Conservation (phyloP, 768 basidiomycete genomes). For the Clitopilus hobsonii region DNA sequence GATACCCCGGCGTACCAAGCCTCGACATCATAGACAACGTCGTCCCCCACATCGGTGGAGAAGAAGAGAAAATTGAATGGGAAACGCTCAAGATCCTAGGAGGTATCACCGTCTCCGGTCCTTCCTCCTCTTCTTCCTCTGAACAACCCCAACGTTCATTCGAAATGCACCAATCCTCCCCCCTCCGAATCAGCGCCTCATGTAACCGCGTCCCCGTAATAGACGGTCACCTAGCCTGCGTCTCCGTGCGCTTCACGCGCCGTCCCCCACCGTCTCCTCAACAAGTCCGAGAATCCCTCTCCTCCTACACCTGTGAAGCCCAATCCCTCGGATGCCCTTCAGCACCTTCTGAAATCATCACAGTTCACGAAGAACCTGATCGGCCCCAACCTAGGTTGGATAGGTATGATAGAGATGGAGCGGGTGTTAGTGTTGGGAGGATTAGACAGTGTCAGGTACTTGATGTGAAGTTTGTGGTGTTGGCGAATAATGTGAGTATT, state of each 20-base stretch:
- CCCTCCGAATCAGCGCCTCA: constrained; percentile 85
- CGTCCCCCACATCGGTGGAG: constrained; percentile 89
- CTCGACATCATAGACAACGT: constrained; percentile 96
- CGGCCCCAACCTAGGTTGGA: constrained; percentile 94
- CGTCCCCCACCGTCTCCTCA: constrained; percentile 83
- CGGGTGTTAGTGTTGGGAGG: constrained; percentile 87
- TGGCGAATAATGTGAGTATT: constrained; percentile 91
- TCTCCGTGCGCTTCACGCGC: constrained; percentile 77
- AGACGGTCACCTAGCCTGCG: constrained; percentile 91
- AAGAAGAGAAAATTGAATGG: constrained; percentile 99
- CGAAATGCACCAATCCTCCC: constrained; percentile 78
- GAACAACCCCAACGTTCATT: constrained; percentile 32
- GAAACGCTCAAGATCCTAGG: constrained; percentile 97
- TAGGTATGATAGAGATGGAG: constrained; percentile 84
- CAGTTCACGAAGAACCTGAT: constrained; percentile 90
- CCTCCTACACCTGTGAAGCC: constrained; percentile 69
- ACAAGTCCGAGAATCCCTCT: constrained; percentile 80
- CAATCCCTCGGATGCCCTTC: constrained; percentile 76
- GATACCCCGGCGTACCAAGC: constrained; percentile 91
- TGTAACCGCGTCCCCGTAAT: constrained; percentile 96
- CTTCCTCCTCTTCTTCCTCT: constrained; percentile 46
- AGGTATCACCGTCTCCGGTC: constrained; percentile 52
- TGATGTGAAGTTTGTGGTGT: constrained; percentile 92
- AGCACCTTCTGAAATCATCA: constrained; percentile 79
- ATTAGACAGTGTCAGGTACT: constrained; percentile 88